These are phyloP conservation scores for Falciphora oryzae DNA, from an alignment of 2,329 filamentous ascomycete genomes.

Conservation along the genomic window DNA sequence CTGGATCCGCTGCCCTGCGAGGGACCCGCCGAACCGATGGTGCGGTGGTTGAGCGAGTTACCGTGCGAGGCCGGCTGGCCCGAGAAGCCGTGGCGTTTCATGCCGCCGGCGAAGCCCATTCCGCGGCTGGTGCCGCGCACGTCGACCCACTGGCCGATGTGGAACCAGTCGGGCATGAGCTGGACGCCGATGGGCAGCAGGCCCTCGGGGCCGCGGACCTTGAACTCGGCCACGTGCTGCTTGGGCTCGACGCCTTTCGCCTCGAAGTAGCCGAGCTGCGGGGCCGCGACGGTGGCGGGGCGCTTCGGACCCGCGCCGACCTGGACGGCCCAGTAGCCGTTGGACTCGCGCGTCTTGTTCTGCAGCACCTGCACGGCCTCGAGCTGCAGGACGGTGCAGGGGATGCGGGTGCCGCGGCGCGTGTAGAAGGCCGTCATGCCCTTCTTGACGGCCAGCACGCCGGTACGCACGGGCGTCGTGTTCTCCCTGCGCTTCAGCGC, in stretches of 20 bases:
- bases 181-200: slow-evolving; percentile 69
- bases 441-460: slow-evolving; percentile 82
- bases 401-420: slow-evolving; percentile 67
- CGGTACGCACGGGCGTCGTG: slow-evolving; percentile 64
- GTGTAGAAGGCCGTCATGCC: slow-evolving; percentile 94
- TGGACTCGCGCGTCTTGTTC: slow-evolving; percentile 70
- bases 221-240: slow-evolving; percentile 78
- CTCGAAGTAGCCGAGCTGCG: slow-evolving; percentile 84
- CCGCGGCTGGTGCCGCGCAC: slow-evolving; percentile 72
- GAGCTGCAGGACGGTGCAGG: slow-evolving; percentile 90
- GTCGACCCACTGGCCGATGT: slow-evolving; percentile 85
- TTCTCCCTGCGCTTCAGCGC: slow-evolving; percentile 53
- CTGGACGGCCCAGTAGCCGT: slow-evolving; percentile 95
- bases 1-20: slow-evolving; percentile 89
- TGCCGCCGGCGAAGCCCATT: slow-evolving; percentile 92
- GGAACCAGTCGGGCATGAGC: slow-evolving; percentile 86
- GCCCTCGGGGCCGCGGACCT: slow-evolving; percentile 67
- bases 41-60: slow-evolving; percentile 89
- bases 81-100: slow-evolving; percentile 89
- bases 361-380: slow-evolving; percentile 87
- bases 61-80: slow-evolving; percentile 92
- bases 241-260: slow-evolving; percentile 78
- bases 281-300: slow-evolving; percentile 70
- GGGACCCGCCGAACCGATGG: slow-evolving; percentile 83
- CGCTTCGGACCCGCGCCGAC: slow-evolving; percentile 73